These are phyloP conservation scores for Alternaria metachromatica DNA, from an alignment of 2,329 filamentous ascomycete species.

Conservation along the genomic window DNA sequence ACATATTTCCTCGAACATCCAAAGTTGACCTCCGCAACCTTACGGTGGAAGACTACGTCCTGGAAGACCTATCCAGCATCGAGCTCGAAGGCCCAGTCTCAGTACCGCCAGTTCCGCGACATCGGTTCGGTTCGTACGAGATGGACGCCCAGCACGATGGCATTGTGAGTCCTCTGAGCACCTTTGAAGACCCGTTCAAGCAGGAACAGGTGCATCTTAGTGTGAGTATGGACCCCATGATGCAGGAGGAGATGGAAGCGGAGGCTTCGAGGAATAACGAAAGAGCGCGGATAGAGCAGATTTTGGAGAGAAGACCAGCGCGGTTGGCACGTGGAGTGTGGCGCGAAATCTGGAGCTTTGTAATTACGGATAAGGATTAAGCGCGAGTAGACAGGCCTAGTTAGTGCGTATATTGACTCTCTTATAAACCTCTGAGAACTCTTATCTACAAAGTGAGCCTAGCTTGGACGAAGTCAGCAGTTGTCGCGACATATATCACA, in stretches of 20 bases:
- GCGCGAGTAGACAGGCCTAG: neutral
- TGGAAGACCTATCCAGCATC: slow-evolving; percentile 22
- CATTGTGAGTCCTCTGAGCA: neutral
- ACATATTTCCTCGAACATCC: slow-evolving; percentile 20
- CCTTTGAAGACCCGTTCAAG: slow-evolving; percentile 7
- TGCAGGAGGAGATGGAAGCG: slow-evolving; percentile 21
- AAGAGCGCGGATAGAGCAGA: slow-evolving; percentile 12
- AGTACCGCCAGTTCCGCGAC: neutral
- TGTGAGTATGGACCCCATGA: slow-evolving; percentile 10
- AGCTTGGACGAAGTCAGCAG: neutral
- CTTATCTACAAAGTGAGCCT: neutral
- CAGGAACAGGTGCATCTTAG: neutral
- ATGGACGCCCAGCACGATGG: slow-evolving; percentile 13
- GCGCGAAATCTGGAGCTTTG: slow-evolving; percentile 34
- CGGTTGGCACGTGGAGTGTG: slow-evolving; percentile 18
- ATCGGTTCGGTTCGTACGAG: slow-evolving; percentile 10
- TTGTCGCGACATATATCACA: neutral
- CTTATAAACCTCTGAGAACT: no score
- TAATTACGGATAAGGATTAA: slow-evolving; percentile 21
- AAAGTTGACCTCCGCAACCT: slow-evolving; percentile 25
- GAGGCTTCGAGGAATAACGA: slow-evolving; percentile 17
- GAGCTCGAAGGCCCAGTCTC: slow-evolving; percentile 18
- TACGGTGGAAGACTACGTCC: slow-evolving; percentile 25
- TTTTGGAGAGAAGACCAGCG: slow-evolving; percentile 19
- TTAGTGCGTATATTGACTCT: neutral